Base-by-base conservation (phyloP, 345 rosid species). In the Eucalyptus cloeziana region DNA sequence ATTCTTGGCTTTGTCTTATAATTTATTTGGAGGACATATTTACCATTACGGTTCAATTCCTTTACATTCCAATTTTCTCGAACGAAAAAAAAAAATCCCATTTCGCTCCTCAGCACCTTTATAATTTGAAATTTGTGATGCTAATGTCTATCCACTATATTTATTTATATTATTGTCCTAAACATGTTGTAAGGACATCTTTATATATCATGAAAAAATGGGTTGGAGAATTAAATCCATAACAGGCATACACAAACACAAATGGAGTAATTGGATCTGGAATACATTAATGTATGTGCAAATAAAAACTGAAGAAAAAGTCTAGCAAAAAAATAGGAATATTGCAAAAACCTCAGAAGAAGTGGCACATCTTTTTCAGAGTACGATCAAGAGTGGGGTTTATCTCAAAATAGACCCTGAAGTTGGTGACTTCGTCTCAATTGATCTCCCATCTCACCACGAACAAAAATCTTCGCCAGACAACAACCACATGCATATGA, bases 61-160 rank as follows among this genome's bases (percentile, higher is more conserved):
- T 27, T 27, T 27, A 30, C 69, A 60, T 60, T 60, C 69, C 8
- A 60, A 27, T 25, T 60, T 56, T 60, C 7, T 60, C 0, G 1
- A 60, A 27, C 30, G 2, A 0, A 0, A 4, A 51, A 52, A 25
- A 56, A 25, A 58, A 10, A 50, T 19, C 9, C 14, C n/a, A 58
- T 24, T 25, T 58, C 4, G 1, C 56, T 52, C 1, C 10, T 1
- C 56, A 17, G 9, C 24, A 1, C 56, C 56, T 19, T 1, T 3
- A 52, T 52, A 52, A 52, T 52, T 17, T 51, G 56, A 51, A 3
- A 51, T 0, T 51, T 52, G 56, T 52, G 56, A 52, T 7, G 56
- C 24, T 52, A 52, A 52, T 52, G 56, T 52, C 56, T 52, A 52
- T 52, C 56, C 56, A 52, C 24, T 52, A 17, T 52, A 52, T 52